Percentiles rank a stretch among this genome's conserved stretches.
These are phyloP conservation scores for Amaranthus palmeri DNA, from an alignment of 148 eudicot genomes.

Conservation along the genomic window DNA sequence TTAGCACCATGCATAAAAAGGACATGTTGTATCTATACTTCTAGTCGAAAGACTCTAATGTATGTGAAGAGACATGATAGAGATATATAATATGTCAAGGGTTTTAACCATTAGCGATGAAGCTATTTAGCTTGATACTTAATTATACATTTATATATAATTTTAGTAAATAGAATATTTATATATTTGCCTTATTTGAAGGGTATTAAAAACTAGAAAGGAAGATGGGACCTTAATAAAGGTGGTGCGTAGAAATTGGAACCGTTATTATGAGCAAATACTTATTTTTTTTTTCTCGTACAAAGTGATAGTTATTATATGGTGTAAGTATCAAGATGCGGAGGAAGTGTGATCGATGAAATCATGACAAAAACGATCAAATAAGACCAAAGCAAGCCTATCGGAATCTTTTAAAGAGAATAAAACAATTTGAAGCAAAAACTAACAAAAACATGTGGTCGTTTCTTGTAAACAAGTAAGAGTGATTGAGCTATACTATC, in stretches of 20 bases:
- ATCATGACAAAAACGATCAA: slow-evolving; percentile 29
- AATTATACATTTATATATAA: background rate
- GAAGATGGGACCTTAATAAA: slow-evolving; percentile 22
- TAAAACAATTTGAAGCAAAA: slow-evolving; percentile 19
- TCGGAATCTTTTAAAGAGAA: slow-evolving; percentile 24
- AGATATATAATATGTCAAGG: too few species aligned
- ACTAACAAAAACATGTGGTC: slow-evolving; percentile 33
- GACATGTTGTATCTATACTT: too few species aligned
- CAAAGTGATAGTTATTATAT: too few species aligned
- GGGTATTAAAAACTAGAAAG: slow-evolving; percentile 3
- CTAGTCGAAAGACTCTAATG: too few species aligned
- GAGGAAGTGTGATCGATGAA: slow-evolving; percentile 27
- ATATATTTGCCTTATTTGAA: slow-evolving; percentile 16
- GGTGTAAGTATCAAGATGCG: too few species aligned
- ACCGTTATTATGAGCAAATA: too few species aligned
- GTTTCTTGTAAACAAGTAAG: slow-evolving; percentile 19
- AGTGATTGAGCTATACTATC: slow-evolving; percentile 21
- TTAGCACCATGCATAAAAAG: too few species aligned
- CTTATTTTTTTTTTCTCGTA: too few species aligned
- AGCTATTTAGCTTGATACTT: slow-evolving; percentile 7
- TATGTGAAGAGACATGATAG: too few species aligned
- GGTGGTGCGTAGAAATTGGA: background rate
- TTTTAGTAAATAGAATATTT: slow-evolving; percentile 1
- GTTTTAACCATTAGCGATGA: background rate
- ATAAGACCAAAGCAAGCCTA: slow-evolving; percentile 15